Evolutionary conservation across 257 asterid species (phyloP).

Genomic region (Thymus quinquecostatus): DNA sequence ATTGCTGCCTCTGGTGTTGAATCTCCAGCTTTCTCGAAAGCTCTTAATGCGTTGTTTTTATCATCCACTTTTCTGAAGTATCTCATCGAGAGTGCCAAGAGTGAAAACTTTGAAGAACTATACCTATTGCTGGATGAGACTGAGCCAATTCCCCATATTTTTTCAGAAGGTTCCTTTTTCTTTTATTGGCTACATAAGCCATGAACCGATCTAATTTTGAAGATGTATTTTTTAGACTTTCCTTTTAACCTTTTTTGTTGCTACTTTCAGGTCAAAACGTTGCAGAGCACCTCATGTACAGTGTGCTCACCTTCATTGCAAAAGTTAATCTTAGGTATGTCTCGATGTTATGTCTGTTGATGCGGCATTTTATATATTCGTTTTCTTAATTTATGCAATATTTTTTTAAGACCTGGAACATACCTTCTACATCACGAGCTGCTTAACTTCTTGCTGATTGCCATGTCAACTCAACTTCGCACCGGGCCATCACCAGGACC

Average conservation of each 20-base stretch:
- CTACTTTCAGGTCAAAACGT: constrained; percentile 53
- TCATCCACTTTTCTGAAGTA: constrained; percentile 88
- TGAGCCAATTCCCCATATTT: constrained; percentile 61
- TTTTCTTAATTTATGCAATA: constrained; percentile 38
- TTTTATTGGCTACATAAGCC: too few relatives aligned
- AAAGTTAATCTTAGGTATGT: constrained; percentile 84
- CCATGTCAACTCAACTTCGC: constrained; percentile 92
- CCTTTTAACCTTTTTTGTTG: constrained; percentile 45
- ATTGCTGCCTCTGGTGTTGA: constrained; percentile 58
- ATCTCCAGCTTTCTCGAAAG: constrained; percentile 58
- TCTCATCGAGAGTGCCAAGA: constrained; percentile 70
- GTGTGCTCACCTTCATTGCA: constrained; percentile 73
- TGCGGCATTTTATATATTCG: constrained; percentile 28
- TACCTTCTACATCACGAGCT: constrained; percentile 82
- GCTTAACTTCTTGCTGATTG: constrained; percentile 76
- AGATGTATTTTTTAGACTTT: background rate
- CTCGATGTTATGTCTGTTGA: constrained; percentile 20
- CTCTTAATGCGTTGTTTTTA: constrained; percentile 80
- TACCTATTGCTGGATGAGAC: constrained; percentile 64
- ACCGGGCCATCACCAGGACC: constrained; percentile 92
- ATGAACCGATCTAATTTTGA: background rate
- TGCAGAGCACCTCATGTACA: constrained; percentile 61
- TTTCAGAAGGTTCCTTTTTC: constrained; percentile 59
- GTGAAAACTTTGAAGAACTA: constrained; percentile 79
- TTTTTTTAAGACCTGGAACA: constrained; percentile 55